These are phyloP conservation scores for Circinella umbellata DNA, from an alignment of 371 early-diverging fungal species.

Conservation along the genomic window DNA sequence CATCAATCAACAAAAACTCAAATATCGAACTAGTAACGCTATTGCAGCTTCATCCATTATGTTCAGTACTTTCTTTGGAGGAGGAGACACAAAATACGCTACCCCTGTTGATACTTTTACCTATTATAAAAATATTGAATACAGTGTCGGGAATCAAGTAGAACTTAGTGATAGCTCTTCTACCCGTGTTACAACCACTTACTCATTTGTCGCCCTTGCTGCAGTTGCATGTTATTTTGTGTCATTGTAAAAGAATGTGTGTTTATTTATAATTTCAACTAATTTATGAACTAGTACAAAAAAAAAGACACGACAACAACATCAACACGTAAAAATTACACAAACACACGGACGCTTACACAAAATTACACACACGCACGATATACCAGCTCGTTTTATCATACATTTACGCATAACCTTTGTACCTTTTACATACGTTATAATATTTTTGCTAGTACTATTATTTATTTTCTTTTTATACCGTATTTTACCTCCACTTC, in stretches of 20 bases:
- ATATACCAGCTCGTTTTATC: neutral
- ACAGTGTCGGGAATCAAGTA: constrained; percentile 44
- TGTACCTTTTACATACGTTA: constrained; percentile 1
- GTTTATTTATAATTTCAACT: neutral
- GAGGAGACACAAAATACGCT: constrained; percentile 45
- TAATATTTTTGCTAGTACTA: constrained; percentile 5
- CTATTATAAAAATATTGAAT: constrained; percentile 50
- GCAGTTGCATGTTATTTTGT: constrained; percentile 18
- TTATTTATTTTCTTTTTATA: neutral
- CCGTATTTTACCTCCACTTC: neutral
- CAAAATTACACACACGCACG: neutral
- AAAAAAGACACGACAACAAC: neutral
- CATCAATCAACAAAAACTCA: constrained; percentile 35
- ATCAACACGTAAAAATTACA: neutral
- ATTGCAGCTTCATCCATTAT: constrained; percentile 43
- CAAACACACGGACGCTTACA: neutral
- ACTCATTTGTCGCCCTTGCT: constrained; percentile 12
- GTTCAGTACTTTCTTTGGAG: constrained; percentile 64
- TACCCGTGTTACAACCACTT: constrained; percentile 8
- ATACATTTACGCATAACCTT: neutral
- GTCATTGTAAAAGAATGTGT: constrained; percentile 13
- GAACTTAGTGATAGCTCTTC: constrained; percentile 21
- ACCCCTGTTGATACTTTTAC: constrained; percentile 43
- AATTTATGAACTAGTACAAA: no score
- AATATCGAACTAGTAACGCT: constrained; percentile 40